Base-by-base conservation (phyloP, 2,329 filamentous ascomycete species). In the Exophiala bonariae region DNA sequence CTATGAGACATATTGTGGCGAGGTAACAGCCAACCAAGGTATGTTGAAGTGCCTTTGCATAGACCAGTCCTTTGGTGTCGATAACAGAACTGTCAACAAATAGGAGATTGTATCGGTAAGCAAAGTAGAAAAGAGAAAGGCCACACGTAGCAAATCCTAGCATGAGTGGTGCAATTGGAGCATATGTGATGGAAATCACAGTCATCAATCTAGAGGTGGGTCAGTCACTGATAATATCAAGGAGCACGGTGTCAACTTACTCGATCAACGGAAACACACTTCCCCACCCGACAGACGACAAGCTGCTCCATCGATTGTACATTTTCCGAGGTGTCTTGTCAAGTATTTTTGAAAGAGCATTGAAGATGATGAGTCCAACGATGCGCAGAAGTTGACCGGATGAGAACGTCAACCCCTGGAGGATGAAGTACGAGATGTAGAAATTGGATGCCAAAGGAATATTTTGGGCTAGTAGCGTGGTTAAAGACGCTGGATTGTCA, bases 371-470 rank as follows among this genome's bases (percentile, higher is more conserved):
- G 41, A 97, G 77, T 13, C 89, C 89, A 16, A 70, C 74, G 37
- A 87, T 78, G 58, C 95, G 89, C 2, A 95, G 75, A 4, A 97
- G 68, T 1, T 87, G 80, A 37, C 84, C 80, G 0, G 88, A 79
- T 3, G 89, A 86, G 52, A 92, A 83, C 1, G 85, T 85, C 48
- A 97, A 68, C 26, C 92, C 95, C 67, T 97, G 93, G 2, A 99
- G 81, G 23, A 97, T 82, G 57, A 99, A 95, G 71, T 97, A 99
- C 0, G 86, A 89, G 16, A 97, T 85, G 68, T 96, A 99, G 64
- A 97, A 95, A 70, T 95, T 97, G 51, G 90, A 91, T 0, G 89
- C 84, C 46, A 81, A 84, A 14, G 93, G 93, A 4, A 99, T 75
- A 49, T 87, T 86, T 13, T 75, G 62, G 1, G 90, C 85, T 3